phyloP scores from a whole-genome alignment of 352 stramenopile species.

The Phytophthora idaei region DNA sequence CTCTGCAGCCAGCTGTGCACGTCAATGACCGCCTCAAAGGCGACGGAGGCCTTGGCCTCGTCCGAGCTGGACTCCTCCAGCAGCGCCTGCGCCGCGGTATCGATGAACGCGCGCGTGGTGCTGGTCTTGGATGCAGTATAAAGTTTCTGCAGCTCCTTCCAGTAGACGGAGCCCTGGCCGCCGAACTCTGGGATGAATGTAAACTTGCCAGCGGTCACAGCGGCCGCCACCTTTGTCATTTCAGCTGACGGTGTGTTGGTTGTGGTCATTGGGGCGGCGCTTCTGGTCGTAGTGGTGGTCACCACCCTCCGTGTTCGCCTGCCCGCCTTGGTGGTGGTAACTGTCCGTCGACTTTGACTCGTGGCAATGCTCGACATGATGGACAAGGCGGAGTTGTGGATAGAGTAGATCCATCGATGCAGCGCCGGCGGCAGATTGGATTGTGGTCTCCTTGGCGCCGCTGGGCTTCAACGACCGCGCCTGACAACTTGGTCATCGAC shows the following conservation, averaged over 20 bases:
- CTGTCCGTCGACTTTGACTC: conserved; percentile 1
- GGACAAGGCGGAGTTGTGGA: not conserved
- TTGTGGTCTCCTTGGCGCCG: conserved; percentile 7
- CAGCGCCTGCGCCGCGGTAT: conserved; percentile 48
- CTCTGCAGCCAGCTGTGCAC: conserved; percentile 64
- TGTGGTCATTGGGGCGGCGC: not conserved
- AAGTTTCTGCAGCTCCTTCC: conserved; percentile 59
- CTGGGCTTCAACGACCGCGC: conserved; percentile 10
- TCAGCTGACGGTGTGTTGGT: conserved; percentile 1
- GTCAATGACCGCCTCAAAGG: conserved; percentile 55
- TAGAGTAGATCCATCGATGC: conserved; percentile 4
- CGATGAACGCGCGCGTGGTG: conserved; percentile 49
- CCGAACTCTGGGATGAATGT: conserved; percentile 65
- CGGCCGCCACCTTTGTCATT: conserved; percentile 1
- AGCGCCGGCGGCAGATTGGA: conserved; percentile 4
- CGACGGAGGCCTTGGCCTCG: conserved; percentile 47
- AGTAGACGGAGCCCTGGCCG: conserved; percentile 74
- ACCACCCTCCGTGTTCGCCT: conserved; percentile 9
- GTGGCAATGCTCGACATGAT: conserved; percentile 3
- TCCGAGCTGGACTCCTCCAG: conserved; percentile 53
- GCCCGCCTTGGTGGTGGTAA: not conserved
- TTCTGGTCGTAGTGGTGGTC: conserved; percentile 3
- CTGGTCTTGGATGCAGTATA: conserved; percentile 44
- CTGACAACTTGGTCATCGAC: not conserved
- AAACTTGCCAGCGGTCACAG: conserved; percentile 20